Evolutionary conservation across 768 basidiomycete species (phyloP).

Genomic region (Megacollybia marginata): DNA sequence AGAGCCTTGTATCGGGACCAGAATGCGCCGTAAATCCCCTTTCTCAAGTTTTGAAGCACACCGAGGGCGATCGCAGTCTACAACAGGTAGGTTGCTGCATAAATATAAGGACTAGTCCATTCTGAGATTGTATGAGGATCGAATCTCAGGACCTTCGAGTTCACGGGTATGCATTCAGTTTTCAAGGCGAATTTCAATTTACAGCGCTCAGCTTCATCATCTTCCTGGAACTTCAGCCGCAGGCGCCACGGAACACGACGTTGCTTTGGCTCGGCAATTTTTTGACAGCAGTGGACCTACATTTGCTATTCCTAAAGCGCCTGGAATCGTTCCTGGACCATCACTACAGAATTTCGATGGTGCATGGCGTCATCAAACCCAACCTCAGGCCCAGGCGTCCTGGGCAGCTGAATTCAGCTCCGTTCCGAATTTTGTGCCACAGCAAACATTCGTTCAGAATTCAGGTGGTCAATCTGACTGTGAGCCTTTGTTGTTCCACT

Average conservation of each 20-base stretch:
- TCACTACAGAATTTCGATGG: conserved; percentile 32
- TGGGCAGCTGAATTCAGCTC: conserved; percentile 55
- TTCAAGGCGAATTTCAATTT: background rate
- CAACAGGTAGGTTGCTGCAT: conserved; percentile 55
- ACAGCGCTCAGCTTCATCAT: conserved; percentile 54
- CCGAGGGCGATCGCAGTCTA: conserved; percentile 81
- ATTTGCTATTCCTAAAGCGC: background rate
- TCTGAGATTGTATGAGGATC: conserved; percentile 43
- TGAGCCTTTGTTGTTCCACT: too few species aligned
- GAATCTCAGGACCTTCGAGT: conserved; percentile 65
- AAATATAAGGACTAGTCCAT: background rate
- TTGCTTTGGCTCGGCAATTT: conserved; percentile 73
- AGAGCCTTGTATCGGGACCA: conserved; percentile 77
- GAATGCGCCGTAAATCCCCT: conserved; percentile 92
- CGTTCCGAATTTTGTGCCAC: background rate
- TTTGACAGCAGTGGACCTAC: conserved; percentile 37
- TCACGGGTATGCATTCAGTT: conserved; percentile 42
- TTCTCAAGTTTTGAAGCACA: conserved; percentile 83
- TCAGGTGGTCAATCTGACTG: too few species aligned
- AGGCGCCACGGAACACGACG: conserved; percentile 55
- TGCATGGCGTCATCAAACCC: conserved; percentile 36
- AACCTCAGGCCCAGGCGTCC: conserved; percentile 10
- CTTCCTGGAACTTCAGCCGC: conserved; percentile 52
- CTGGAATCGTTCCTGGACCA: background rate
- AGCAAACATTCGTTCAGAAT: too few species aligned